Evolutionary conservation across 768 basidiomycete genomes (phyloP).

Genomic region (Suillus variegatus): DNA sequence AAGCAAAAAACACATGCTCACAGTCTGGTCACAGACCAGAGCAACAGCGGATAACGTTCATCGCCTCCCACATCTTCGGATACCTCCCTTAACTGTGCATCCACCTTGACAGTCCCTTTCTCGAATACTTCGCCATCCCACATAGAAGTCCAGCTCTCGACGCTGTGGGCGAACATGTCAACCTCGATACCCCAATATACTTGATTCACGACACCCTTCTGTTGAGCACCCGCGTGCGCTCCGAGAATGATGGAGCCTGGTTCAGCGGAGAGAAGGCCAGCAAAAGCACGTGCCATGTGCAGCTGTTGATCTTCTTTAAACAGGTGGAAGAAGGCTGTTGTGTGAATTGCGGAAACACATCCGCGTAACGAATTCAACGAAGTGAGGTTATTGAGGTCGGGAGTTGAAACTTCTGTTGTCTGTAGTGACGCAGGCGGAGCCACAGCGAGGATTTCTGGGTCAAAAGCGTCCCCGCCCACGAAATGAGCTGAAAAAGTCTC

Average conservation of each 20-base stretch:
- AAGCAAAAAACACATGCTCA: too few relatives aligned
- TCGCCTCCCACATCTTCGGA: neutral
- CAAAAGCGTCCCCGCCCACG: conserved; percentile 53
- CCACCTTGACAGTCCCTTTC: conserved; percentile 34
- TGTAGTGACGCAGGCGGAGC: conserved; percentile 27
- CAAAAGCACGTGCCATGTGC: conserved; percentile 42
- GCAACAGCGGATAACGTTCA: neutral
- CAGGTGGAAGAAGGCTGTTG: conserved; percentile 48
- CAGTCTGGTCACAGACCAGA: neutral
- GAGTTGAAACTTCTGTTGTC: conserved; percentile 18
- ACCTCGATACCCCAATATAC: neutral
- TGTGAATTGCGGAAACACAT: conserved; percentile 48
- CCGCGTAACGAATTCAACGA: conserved; percentile 47
- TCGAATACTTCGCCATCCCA: conserved; percentile 41
- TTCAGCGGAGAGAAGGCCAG: conserved; percentile 40
- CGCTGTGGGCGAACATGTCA: conserved; percentile 32
- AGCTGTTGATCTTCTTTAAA: conserved; percentile 44
- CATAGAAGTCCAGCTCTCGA: conserved; percentile 36
- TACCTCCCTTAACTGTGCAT: neutral
- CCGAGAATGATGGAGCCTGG: conserved; percentile 52
- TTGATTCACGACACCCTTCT: neutral
- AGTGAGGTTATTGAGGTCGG: conserved; percentile 30
- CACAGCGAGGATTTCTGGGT: conserved; percentile 40
- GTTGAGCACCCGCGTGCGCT: conserved; percentile 29
- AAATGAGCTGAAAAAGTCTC: conserved; percentile 54